Evolutionary conservation across 2,329 filamentous ascomycete species (phyloP).

Genomic region (Trichoderma lentiforme): DNA sequence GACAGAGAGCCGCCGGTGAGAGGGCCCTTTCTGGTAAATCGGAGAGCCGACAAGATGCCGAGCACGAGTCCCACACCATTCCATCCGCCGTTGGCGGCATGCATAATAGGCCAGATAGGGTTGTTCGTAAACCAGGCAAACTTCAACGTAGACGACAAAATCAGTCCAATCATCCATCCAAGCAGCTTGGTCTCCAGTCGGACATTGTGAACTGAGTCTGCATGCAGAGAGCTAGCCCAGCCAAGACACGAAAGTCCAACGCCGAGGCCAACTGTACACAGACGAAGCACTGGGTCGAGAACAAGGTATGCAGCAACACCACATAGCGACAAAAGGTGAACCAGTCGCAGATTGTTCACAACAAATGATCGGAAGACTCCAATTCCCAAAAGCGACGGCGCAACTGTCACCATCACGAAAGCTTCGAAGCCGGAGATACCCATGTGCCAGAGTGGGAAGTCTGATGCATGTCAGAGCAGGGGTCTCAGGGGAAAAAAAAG

Average conservation of each 20-base stretch:
- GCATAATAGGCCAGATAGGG: conserved; percentile 93
- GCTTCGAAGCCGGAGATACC: conserved; percentile 95
- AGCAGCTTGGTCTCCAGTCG: conserved; percentile 79
- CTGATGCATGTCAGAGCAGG: conserved; percentile 39
- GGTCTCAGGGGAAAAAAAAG: not conserved
- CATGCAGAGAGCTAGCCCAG: conserved; percentile 79
- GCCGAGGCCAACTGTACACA: conserved; percentile 78
- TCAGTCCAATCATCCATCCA: conserved; percentile 76
- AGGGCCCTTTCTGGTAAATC: conserved; percentile 68
- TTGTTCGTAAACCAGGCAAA: conserved; percentile 95
- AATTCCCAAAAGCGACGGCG: conserved; percentile 75
- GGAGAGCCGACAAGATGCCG: conserved; percentile 69
- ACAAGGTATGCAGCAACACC: conserved; percentile 80
- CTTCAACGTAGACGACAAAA: conserved; percentile 84
- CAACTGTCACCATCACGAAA: conserved; percentile 78
- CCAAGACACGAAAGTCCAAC: conserved; percentile 77
- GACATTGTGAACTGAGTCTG: conserved; percentile 69
- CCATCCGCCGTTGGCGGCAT: conserved; percentile 84
- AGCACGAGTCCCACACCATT: conserved; percentile 79
- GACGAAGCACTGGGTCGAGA: conserved; percentile 66
- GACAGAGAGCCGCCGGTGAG: conserved; percentile 38
- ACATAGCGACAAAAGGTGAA: conserved; percentile 73
- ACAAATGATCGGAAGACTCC: conserved; percentile 65
- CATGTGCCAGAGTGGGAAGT: conserved; percentile 99
- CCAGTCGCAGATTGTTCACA: conserved; percentile 63